phyloP scores from a whole-genome alignment of 163 green algal genomes.

The Chloroidium sp. region DNA sequence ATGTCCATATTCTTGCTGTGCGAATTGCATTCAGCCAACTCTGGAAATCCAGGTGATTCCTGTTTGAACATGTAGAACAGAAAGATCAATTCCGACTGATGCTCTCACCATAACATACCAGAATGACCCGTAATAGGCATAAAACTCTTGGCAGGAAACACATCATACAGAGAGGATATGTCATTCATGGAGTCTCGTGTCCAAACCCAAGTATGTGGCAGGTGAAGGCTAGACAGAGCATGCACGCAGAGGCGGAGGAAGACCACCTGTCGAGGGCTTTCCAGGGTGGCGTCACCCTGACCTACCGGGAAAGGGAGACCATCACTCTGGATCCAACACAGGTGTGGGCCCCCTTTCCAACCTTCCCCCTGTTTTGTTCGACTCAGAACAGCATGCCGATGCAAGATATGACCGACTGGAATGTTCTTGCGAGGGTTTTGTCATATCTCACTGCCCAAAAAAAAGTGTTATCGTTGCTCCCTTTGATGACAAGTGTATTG shows the following conservation, averaged over 20 bases:
- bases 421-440: neutral
- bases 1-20: too few species aligned
- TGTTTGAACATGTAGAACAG: too few species aligned
- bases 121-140: too few species aligned
- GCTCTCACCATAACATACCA: too few species aligned
- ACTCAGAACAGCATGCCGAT: neutral
- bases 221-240: constrained; percentile 4
- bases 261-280: constrained; percentile 5
- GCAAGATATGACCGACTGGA: neutral
- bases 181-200: too few species aligned
- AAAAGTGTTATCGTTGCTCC: neutral
- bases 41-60: too few species aligned
- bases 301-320: neutral
- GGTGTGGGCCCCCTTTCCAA: neutral
- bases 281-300: neutral
- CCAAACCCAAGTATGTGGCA: neutral
- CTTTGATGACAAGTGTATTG: neutral
- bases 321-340: constrained; percentile 8
- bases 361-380: neutral
- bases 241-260: constrained; percentile 1
- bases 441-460: neutral
- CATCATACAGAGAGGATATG: too few species aligned
- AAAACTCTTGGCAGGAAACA: too few species aligned
- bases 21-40: too few species aligned
- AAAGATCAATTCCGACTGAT: too few species aligned